Base-by-base conservation (phyloP, 495 filamentous ascomycete genomes). In the Glarea lozoyensis region DNA sequence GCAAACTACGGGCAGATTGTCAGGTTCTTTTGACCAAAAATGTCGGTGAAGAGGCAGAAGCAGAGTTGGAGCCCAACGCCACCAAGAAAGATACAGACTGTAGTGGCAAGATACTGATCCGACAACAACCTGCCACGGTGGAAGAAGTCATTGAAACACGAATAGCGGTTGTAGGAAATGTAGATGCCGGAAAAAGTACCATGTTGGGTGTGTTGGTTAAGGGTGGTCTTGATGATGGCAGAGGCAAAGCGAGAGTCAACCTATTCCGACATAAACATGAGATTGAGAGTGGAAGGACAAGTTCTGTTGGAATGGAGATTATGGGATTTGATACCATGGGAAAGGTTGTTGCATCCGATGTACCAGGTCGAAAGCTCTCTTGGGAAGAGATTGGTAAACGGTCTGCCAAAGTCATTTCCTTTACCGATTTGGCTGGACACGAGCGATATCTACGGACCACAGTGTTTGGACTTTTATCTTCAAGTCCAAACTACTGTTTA, bases 311-410 rank as follows among this genome's bases (percentile, higher is more conserved):
- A 19, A 85, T 94, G 86, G 92, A 98, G 61, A 98, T 98, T 37
- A 92, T 98, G 86, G 92, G 92, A 10, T 98, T 96, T 53, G 89
- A 97, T 60, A 84, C 82, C 44, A 75, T 72, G 41, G 92, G 93
- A 13, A 83, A 95, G 20, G 81, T 94, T 29, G 75, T 98, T 36
- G 72, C 79, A 20, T 86, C 83, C 19, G 78, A 78, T 37, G 82
- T 84, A 0, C 82, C 88, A 7, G 93, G 92, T 2, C 72, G 88
- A 42, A 89, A 87, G 58, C 66, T 98, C 19, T 88, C 88, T 16
- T 98, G 92, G 92, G 92, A 97, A 56, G 92, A 98, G 61, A 95
- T 98, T 60, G 93, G 93, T 18, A 88, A 85, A 61, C 86, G 87
- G 31, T 92, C 88, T 51, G 82, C 82, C 30, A 98, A 98, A 73